phyloP scores from a whole-genome alignment of 495 filamentous ascomycete genomes.

The Bryoglossum gracile region DNA sequence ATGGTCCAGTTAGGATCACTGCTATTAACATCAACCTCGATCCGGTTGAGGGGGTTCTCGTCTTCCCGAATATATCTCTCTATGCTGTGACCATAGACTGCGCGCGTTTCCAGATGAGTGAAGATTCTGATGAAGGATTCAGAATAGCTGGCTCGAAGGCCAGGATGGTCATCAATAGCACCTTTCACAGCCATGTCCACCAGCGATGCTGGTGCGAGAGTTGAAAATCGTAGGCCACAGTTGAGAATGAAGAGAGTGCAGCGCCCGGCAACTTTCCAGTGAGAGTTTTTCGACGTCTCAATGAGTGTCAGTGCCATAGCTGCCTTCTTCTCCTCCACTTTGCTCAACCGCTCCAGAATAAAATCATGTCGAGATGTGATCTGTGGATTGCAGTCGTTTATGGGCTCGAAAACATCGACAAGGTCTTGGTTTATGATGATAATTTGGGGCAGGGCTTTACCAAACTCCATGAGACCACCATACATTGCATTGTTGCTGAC shows the following conservation, averaged over 20 bases:
- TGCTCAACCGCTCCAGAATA: slow-evolving; percentile 63
- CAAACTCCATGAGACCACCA: slow-evolving; percentile 80
- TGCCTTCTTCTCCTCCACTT: slow-evolving; percentile 77
- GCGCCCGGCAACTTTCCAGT: slow-evolving; percentile 92
- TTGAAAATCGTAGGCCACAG: slow-evolving; percentile 81
- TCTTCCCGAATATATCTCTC: slow-evolving; percentile 75
- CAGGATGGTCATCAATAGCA: slow-evolving; percentile 84
- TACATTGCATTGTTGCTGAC: slow-evolving; percentile 75
- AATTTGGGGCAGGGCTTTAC: slow-evolving; percentile 74
- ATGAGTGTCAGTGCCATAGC: slow-evolving; percentile 75
- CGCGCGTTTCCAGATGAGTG: slow-evolving; percentile 74
- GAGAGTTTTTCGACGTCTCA: slow-evolving; percentile 64
- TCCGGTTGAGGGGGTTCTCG: slow-evolving; percentile 65
- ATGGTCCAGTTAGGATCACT: slow-evolving; percentile 73
- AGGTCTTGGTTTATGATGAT: slow-evolving; percentile 72
- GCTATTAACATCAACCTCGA: slow-evolving; percentile 60
- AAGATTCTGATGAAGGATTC: slow-evolving; percentile 75
- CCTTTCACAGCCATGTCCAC: slow-evolving; percentile 79
- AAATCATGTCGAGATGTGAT: slow-evolving; percentile 60
- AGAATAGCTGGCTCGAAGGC: slow-evolving; percentile 71
- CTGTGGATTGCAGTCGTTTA: slow-evolving; percentile 45
- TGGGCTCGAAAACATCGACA: slow-evolving; percentile 65
- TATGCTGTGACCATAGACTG: slow-evolving; percentile 77
- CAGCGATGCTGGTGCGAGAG: slow-evolving; percentile 70
- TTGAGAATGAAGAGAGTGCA: slow-evolving; percentile 85